These are phyloP conservation scores for Skeletonema marinoi DNA, from an alignment of 108 stramenopile species.

Conservation along the genomic window DNA sequence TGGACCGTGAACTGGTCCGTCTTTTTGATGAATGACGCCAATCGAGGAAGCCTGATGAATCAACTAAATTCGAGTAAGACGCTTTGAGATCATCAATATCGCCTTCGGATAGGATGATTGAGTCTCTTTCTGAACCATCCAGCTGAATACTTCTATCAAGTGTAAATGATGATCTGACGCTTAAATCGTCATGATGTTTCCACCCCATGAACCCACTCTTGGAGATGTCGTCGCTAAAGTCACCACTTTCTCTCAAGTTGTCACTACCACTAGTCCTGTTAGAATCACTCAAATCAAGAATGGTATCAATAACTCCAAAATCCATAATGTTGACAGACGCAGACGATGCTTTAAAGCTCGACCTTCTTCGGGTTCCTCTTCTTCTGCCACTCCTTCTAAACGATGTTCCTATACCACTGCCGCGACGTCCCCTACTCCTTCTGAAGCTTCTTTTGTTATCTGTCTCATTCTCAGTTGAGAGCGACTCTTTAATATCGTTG, in stretches of 20 bases:
- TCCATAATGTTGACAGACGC: slow-evolving; percentile 11
- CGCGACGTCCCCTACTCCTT: not conserved
- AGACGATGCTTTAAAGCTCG: not conserved
- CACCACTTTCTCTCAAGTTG: not conserved
- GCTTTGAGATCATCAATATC: not conserved
- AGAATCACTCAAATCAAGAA: not conserved
- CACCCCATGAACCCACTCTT: slow-evolving; percentile 23
- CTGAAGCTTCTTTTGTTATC: not conserved
- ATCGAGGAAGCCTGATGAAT: not conserved
- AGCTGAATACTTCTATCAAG: not conserved
- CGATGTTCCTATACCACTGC: not conserved
- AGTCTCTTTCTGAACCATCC: not conserved
- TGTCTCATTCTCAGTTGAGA: not conserved
- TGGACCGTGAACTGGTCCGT: not conserved
- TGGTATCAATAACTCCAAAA: not conserved
- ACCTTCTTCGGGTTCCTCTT: not conserved
- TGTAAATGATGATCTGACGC: not conserved
- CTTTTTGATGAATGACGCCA: not conserved
- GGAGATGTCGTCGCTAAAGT: not conserved
- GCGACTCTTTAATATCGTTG: not conserved
- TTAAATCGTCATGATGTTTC: not conserved
- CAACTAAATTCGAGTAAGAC: not conserved
- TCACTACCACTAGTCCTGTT: not conserved
- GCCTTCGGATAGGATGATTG: not conserved
- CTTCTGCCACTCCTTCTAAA: not conserved